These are phyloP conservation scores for Imleria badia DNA, from an alignment of 768 basidiomycete genomes.

Conservation along the genomic window DNA sequence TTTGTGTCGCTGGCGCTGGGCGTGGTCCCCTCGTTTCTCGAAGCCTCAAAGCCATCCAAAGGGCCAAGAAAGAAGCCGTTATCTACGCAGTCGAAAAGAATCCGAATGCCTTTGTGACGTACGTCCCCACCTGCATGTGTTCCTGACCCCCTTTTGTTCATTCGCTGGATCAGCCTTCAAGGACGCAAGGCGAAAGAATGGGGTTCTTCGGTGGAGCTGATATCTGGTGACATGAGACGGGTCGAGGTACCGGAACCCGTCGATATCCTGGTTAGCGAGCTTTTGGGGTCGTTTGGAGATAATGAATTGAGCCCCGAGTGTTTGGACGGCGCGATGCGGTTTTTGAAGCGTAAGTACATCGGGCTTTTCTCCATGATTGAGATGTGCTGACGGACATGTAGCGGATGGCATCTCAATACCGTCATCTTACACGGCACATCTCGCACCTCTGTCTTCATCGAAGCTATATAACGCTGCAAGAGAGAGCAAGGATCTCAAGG, in stretches of 20 bases:
- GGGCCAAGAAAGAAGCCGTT: constrained; percentile 58
- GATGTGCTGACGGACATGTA: constrained; percentile 33
- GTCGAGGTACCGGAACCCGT: constrained; percentile 81
- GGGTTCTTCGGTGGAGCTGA: constrained; percentile 71
- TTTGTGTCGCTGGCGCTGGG: constrained; percentile 94
- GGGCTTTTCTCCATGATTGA: background rate
- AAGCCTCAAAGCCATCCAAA: constrained; percentile 71
- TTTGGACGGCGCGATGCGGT: constrained; percentile 91
- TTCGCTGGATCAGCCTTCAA: constrained; percentile 61
- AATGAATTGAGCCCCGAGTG: constrained; percentile 99
- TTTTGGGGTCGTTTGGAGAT: constrained; percentile 96
- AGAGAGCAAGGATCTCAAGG: constrained; percentile 62
- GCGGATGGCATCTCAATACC: constrained; percentile 96
- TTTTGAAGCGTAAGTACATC: constrained; percentile 69
- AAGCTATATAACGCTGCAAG: constrained; percentile 87
- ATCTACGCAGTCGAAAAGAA: constrained; percentile 97
- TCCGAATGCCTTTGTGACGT: constrained; percentile 94
- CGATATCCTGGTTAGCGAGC: constrained; percentile 93
- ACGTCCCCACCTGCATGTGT: constrained; percentile 35
- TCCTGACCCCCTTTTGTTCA: constrained; percentile 15
- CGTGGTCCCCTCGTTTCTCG: constrained; percentile 91
- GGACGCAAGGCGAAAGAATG: constrained; percentile 80
- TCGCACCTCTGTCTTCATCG: constrained; percentile 92
- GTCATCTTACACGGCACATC: constrained; percentile 90
- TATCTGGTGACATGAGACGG: constrained; percentile 95